Conservation (phyloP, 2,329 filamentous ascomycete genomes). For the Claviceps africana region DNA sequence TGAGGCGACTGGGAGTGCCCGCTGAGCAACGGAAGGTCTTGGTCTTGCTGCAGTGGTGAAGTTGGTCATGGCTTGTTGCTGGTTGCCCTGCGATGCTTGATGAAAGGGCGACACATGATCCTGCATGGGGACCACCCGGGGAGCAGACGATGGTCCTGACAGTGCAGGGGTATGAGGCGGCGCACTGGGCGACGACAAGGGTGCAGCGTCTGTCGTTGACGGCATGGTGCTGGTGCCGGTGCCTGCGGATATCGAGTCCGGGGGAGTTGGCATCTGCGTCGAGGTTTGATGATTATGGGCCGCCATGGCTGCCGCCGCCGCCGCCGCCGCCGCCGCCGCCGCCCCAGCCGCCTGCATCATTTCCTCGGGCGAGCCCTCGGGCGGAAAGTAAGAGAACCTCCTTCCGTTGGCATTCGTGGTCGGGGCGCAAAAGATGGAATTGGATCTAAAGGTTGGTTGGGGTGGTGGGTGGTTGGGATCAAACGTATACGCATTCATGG, state of each 20-base stretch:
- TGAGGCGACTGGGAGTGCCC: conserved; percentile 28
- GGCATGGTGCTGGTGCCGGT: conserved; percentile 9
- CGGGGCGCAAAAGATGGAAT: conserved; percentile 51
- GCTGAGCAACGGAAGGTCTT: conserved; percentile 29
- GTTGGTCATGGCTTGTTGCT: conserved; percentile 4
- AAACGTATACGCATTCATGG: conserved; percentile 32
- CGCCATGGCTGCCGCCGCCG: conserved; percentile 17
- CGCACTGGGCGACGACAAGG: conserved; percentile 25
- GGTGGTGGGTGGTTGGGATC: conserved; percentile 27
- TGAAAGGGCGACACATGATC: conserved; percentile 20
- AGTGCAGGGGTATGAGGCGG: conserved; percentile 14
- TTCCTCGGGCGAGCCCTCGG: conserved; percentile 30
- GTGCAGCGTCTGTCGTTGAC: conserved; percentile 16
- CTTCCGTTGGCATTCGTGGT: conserved; percentile 39
- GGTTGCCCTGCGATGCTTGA: conserved; percentile 10
- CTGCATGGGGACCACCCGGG: conserved; percentile 12
- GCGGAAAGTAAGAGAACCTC: conserved; percentile 50
- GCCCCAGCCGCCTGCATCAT: conserved; percentile 13
- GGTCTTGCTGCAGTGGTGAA: conserved; percentile 17
- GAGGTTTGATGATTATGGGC: conserved; percentile 17
- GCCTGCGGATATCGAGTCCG: conserved; percentile 24
- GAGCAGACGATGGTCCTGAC: conserved; percentile 16
- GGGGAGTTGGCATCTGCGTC: conserved; percentile 28
- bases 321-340: conserved; percentile 18
- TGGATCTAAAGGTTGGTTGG: conserved; percentile 47